Conservation (phyloP, 2,329 filamentous ascomycete genomes). For the Cadophora gregata region DNA sequence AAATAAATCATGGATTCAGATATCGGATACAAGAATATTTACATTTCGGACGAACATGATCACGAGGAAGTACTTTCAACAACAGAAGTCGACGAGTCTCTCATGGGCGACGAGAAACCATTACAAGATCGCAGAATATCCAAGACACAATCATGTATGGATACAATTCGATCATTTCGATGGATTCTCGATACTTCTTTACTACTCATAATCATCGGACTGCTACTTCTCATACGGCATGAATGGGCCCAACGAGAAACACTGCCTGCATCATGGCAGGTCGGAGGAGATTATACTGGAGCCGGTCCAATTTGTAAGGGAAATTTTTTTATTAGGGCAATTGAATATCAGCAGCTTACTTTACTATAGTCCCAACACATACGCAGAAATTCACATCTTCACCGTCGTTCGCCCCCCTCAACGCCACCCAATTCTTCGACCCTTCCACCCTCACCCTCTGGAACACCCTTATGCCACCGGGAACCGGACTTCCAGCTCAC, state of each 20-base stretch:
- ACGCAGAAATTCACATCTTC: neutral
- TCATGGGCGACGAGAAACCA: slow-evolving; percentile 8
- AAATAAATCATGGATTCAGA: slow-evolving; percentile 6
- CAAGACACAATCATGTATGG: neutral
- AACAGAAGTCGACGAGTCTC: slow-evolving; percentile 11
- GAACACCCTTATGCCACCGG: neutral
- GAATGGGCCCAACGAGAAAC: neutral
- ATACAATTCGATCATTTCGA: neutral
- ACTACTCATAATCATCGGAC: neutral
- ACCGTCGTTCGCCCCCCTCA: neutral
- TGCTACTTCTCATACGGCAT: neutral
- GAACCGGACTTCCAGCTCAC: neutral
- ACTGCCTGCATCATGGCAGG: neutral
- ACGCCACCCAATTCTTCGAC: neutral
- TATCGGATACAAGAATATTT: neutral
- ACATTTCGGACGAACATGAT: neutral
- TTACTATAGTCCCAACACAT: neutral
- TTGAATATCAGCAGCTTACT: neutral
- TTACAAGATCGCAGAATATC: neutral
- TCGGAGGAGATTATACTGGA: slow-evolving; percentile 12
- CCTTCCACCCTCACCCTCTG: slow-evolving; percentile 6
- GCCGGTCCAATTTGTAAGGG: slow-evolving; percentile 3
- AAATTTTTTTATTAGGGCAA: neutral
- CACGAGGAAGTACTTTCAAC: slow-evolving; percentile 3
- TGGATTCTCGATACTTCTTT: slow-evolving; percentile 8